Evolutionary conservation across 441 rosid genomes (phyloP), one percentile per base, ranked within the genome.

Genomic region (Populus hybrid): DNA sequence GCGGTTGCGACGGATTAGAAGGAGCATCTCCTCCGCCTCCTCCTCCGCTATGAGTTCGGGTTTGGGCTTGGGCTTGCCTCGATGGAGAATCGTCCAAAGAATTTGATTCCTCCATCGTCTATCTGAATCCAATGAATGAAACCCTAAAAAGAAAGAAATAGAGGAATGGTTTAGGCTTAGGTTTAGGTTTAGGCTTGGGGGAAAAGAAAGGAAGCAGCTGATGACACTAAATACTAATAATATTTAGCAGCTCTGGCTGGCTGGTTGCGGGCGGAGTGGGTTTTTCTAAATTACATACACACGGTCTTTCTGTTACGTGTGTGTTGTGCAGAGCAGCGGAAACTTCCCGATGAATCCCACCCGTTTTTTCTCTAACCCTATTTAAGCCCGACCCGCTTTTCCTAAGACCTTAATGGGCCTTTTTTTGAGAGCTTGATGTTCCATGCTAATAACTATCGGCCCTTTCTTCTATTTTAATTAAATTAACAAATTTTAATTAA

Each of bases 341-440:
- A 70, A 64, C 28, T 35, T 74, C 81, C 75, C 63, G 73, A 77
- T 30, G 12, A 72, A 73, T 65, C 84, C 81, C 78, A 81, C 84
- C 78, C 81, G 76, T 46, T 46, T 21, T 65, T 6, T 24, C 26
- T 16, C 73, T 66, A 69, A 81, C 78, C 78, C 78, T 77, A 77
- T 18, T 73, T 68, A 35, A 70, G 14, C 12, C 2, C 32, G 26
- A 46, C 57, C 57, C 57, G 57, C 20, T 46, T 46, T 14, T 46
- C 57, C 3, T 46, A 4, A 46, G 6, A 40, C 20, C 57, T 46
- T 3, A 46, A 46, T 46, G 57, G 57, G 57, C 57, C 18, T 42
- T 42, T 1, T 12, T 42, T 4, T 12, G 5, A 1, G 54, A 12
- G 54, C 57, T 14, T 46, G 11, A 46, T 12, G 57, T 46, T 46